Conservation (phyloP, 179 eudicot genomes). For the Spinacia oleracea region DNA sequence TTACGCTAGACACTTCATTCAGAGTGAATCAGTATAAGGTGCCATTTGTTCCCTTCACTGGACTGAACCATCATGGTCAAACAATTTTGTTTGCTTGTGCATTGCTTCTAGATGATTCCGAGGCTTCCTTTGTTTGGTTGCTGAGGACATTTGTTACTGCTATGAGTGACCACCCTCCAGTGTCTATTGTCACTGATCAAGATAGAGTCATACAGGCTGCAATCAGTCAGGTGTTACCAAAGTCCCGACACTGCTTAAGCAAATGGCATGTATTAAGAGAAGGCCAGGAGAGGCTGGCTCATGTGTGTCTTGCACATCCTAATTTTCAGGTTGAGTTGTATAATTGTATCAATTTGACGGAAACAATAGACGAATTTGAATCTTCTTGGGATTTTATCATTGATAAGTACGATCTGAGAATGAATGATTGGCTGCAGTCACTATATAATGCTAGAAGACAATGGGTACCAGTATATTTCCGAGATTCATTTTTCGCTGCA, state of each 20-base stretch:
- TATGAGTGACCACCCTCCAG: constrained; percentile 68
- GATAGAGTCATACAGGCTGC: constrained; percentile 63
- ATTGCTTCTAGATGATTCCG: constrained; percentile 83
- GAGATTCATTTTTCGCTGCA: constrained; percentile 75
- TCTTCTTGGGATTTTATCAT: constrained; percentile 63
- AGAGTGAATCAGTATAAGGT: constrained; percentile 64
- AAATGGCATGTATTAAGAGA: constrained; percentile 81
- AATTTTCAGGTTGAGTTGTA: constrained; percentile 73
- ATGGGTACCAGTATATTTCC: constrained; percentile 87
- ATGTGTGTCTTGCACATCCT: constrained; percentile 56
- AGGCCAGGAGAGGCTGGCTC: constrained; percentile 71
- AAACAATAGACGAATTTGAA: constrained; percentile 86
- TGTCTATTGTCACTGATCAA: constrained; percentile 68
- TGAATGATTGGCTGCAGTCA: constrained; percentile 80
- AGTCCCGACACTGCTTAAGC: constrained; percentile 65
- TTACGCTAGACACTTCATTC: constrained; percentile 65
- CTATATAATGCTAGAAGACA: constrained; percentile 55
- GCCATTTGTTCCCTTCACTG: constrained; percentile 81
- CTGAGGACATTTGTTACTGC: constrained; percentile 82
- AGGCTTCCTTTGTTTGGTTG: constrained; percentile 80
- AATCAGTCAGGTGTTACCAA: constrained; percentile 60
- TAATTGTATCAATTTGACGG: constrained; percentile 76
- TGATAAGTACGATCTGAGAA: constrained; percentile 66
- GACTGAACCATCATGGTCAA: constrained; percentile 87
- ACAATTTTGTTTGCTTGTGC: constrained; percentile 77